Conservation (phyloP, 2,329 filamentous ascomycete species). For the Colletotrichum sp. region DNA sequence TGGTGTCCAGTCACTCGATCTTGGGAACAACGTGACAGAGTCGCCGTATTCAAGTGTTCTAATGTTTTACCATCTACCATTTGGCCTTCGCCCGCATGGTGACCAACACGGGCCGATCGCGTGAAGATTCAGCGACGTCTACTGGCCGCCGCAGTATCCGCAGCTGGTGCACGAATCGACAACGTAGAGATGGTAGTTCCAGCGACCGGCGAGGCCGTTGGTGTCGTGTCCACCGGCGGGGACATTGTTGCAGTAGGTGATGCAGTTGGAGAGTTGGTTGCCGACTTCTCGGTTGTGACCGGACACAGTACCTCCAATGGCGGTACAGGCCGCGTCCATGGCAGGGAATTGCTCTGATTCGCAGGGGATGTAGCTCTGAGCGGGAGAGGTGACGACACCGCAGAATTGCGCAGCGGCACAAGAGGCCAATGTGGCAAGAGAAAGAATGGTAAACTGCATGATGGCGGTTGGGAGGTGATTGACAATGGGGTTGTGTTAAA, state of each 20-base stretch:
- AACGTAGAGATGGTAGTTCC: neutral
- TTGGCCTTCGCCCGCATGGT: neutral
- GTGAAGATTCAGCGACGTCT: neutral
- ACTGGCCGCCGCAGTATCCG: neutral
- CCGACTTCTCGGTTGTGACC: neutral
- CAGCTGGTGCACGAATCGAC: neutral
- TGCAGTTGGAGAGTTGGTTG: neutral
- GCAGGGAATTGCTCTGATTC: neutral
- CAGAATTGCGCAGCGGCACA: neutral
- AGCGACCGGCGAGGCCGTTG: neutral
- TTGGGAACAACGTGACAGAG: neutral
- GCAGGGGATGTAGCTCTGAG: neutral
- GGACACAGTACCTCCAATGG: neutral
- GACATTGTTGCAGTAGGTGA: conserved; percentile 10
- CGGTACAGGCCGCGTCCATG: neutral
- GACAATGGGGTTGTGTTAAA: neutral
- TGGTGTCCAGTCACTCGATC: neutral
- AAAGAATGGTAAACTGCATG: neutral
- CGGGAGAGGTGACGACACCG: neutral
- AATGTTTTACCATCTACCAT: neutral
- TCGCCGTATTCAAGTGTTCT: neutral
- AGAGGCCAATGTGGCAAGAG: neutral
- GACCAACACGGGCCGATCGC: neutral
- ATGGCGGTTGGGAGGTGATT: neutral
- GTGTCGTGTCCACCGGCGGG: neutral